phyloP scores from a whole-genome alignment of 2,329 filamentous ascomycete species.

The Cladobotryum protrusum region DNA sequence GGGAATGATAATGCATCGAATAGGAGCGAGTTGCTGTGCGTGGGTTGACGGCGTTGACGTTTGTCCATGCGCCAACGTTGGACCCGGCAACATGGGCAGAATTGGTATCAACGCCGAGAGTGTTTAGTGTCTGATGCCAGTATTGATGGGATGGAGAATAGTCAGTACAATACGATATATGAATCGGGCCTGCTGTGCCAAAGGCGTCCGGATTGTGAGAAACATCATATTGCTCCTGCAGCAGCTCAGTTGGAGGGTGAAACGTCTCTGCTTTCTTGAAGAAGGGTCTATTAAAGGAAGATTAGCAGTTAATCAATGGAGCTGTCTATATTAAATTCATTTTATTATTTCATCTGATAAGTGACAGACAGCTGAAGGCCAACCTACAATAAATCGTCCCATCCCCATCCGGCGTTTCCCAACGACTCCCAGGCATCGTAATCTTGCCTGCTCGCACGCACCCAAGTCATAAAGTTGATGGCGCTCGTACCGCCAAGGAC shows the following conservation, averaged over 20 bases:
- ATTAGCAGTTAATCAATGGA: too few relatives aligned
- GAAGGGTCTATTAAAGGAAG: slow-evolving; percentile 33
- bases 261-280: slow-evolving; percentile 47
- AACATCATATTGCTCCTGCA: slow-evolving; percentile 30
- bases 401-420: slow-evolving; percentile 54
- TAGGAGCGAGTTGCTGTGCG: slow-evolving; percentile 43
- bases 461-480: slow-evolving; percentile 54
- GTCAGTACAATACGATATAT: slow-evolving; percentile 38
- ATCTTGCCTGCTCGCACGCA: slow-evolving; percentile 39
- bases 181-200: slow-evolving; percentile 41
- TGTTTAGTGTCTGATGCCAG: slow-evolving; percentile 43
- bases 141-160: slow-evolving; percentile 36
- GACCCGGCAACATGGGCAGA: slow-evolving; percentile 44
- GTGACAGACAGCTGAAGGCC: not conserved
- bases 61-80: slow-evolving; percentile 43
- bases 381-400: slow-evolving; percentile 35
- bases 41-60: slow-evolving; percentile 43
- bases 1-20: slow-evolving; percentile 39
- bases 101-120: slow-evolving; percentile 34
- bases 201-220: slow-evolving; percentile 34
- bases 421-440: slow-evolving; percentile 52
- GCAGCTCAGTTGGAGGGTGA: slow-evolving; percentile 30
- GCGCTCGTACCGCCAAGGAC: slow-evolving; percentile 58
- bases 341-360: not conserved
- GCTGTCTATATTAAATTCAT: too few relatives aligned